phyloP scores from a whole-genome alignment of 2,329 filamentous ascomycete genomes.

The Penicillium sp. region DNA sequence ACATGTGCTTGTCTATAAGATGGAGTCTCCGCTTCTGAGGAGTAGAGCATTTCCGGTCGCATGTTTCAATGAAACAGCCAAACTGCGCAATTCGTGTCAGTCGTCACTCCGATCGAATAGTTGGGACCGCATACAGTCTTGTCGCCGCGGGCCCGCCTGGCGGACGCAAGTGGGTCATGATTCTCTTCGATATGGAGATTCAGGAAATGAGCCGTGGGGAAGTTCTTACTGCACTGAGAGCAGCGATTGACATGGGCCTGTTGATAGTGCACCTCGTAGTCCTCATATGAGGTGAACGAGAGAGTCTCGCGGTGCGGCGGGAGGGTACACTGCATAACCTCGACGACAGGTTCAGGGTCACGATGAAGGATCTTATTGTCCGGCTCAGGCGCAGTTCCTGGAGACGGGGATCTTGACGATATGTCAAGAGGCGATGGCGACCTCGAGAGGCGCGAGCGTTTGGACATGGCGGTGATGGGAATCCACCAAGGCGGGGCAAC shows the following conservation, averaged over 20 bases:
- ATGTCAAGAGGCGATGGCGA: conserved; percentile 33
- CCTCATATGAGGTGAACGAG: conserved; percentile 66
- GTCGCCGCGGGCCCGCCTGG: conserved; percentile 71
- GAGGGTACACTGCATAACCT: conserved; percentile 71
- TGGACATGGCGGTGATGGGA: conserved; percentile 48
- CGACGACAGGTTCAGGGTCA: conserved; percentile 41
- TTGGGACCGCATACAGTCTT: conserved; percentile 60
- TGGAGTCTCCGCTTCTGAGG: conserved; percentile 80
- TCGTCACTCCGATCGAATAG: not conserved
- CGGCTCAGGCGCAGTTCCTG: conserved; percentile 12
- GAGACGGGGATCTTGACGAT: conserved; percentile 23
- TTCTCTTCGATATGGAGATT: conserved; percentile 82
- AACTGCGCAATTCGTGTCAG: conserved; percentile 51
- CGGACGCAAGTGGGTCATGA: conserved; percentile 73
- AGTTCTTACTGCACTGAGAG: conserved; percentile 76
- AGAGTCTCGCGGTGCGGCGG: conserved; percentile 70
- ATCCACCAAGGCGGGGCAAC: conserved; percentile 18
- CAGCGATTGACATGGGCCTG: conserved; percentile 80
- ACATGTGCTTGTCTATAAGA: conserved; percentile 90
- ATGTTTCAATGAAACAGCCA: conserved; percentile 83
- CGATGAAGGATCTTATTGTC: conserved; percentile 57
- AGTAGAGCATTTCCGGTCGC: conserved; percentile 76
- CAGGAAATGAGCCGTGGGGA: conserved; percentile 77
- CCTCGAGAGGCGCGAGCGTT: conserved; percentile 53
- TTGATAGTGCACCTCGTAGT: conserved; percentile 82